A percentile compares a stretch with the other conserved stretches of the same genome.
phyloP scores from a whole-genome alignment of 805 yeast genomes.

The Candida hungchunana region DNA sequence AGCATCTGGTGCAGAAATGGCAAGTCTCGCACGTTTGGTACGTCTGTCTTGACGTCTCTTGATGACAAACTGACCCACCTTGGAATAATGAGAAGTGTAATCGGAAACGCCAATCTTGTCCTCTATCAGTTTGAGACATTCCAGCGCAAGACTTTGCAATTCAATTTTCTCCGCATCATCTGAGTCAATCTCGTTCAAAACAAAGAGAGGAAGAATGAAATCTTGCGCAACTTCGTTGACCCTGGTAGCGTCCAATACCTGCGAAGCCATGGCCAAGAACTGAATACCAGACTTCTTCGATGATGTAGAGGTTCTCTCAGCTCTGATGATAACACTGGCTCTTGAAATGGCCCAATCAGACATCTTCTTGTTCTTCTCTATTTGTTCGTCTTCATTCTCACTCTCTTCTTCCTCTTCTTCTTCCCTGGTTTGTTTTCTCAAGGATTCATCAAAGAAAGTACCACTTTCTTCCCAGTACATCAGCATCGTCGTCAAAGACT shows the following conservation, averaged over 20 bases:
- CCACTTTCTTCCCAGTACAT: conserved; percentile 53
- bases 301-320: conserved; percentile 53
- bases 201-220: conserved; percentile 51
- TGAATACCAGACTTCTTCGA: conserved; percentile 68
- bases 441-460: conserved; percentile 26
- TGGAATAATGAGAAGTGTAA: conserved; percentile 56
- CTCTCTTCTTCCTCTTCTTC: conserved; percentile 22
- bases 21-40: conserved; percentile 69
- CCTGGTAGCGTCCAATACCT: conserved; percentile 41
- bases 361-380: conserved; percentile 30
- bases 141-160: conserved; percentile 49
- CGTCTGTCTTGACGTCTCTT: conserved; percentile 71
- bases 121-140: conserved; percentile 66
- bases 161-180: conserved; percentile 47
- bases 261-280: conserved; percentile 59
- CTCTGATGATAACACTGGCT: conserved; percentile 58
- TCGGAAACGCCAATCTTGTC: conserved; percentile 65
- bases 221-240: conserved; percentile 41
- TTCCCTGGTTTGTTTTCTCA: conserved; percentile 17
- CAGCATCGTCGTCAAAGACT: conserved; percentile 58
- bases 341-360: conserved; percentile 62
- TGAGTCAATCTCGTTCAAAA: conserved; percentile 41
- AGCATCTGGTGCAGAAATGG: conserved; percentile 72
- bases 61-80: conserved; percentile 57
- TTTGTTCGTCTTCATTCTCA: conserved; percentile 26